Evolutionary conservation across 1,284 basidiomycete species (phyloP).

Genomic region (Tylopilus sp.): DNA sequence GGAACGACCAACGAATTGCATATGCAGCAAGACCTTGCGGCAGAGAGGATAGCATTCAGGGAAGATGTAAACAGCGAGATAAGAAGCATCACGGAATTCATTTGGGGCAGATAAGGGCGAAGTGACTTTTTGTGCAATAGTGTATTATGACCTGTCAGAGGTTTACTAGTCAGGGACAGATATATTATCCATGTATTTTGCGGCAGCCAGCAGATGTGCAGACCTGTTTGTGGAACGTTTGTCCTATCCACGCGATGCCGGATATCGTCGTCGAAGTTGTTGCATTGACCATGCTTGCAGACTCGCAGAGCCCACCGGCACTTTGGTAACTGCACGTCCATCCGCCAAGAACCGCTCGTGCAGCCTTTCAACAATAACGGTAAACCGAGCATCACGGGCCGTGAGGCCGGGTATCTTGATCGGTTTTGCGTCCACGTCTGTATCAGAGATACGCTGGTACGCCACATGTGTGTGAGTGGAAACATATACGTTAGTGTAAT

Average conservation of each 20-base stretch:
- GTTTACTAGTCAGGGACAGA: not conserved
- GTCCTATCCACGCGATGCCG: not conserved
- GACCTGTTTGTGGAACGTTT: not conserved
- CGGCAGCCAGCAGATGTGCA: slow-evolving; percentile 1
- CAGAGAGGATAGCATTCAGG: slow-evolving; percentile 40
- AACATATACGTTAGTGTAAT: slow-evolving; percentile 30
- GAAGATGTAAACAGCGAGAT: slow-evolving; percentile 43
- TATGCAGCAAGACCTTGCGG: slow-evolving; percentile 60
- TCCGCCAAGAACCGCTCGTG: slow-evolving; percentile 25
- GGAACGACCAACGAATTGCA: slow-evolving; percentile 61
- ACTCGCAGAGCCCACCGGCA: slow-evolving; percentile 8
- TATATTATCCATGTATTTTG: slow-evolving; percentile 7
- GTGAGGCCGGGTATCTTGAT: slow-evolving; percentile 43
- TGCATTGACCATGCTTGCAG: slow-evolving; percentile 27
- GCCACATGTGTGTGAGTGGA: slow-evolving; percentile 38
- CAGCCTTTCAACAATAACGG: slow-evolving; percentile 29
- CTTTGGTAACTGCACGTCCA: slow-evolving; percentile 23
- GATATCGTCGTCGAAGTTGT: slow-evolving; percentile 26
- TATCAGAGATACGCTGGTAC: slow-evolving; percentile 13
- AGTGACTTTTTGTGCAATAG: not conserved
- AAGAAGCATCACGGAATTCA: slow-evolving; percentile 35
- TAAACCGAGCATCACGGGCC: slow-evolving; percentile 51
- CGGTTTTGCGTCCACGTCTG: slow-evolving; percentile 13
- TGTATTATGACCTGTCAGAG: not conserved
- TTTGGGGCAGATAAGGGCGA: slow-evolving; percentile 25